Conservation (phyloP, 2,329 filamentous ascomycete genomes). For the Alternaria rosae region DNA sequence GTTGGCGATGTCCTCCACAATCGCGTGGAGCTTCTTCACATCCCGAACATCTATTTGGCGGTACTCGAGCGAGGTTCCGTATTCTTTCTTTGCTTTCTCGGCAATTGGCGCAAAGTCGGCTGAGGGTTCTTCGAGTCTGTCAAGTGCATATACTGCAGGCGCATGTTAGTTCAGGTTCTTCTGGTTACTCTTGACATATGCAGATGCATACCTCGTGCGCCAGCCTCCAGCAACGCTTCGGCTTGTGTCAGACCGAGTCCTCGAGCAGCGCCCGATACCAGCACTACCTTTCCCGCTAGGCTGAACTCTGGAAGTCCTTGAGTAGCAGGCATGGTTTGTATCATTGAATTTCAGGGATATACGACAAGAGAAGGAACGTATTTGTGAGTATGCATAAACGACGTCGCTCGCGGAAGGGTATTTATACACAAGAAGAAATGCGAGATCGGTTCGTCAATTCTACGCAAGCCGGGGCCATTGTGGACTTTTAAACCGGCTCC, state of each 20-base stretch:
- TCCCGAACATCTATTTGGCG: conserved; percentile 82
- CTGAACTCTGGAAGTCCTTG: conserved; percentile 73
- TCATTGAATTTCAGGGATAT: background rate
- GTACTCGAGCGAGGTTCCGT: conserved; percentile 75
- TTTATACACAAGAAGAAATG: conserved; percentile 6
- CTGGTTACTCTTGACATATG: background rate
- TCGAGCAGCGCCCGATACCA: conserved; percentile 74
- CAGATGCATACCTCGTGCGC: conserved; percentile 64
- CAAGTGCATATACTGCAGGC: conserved; percentile 69
- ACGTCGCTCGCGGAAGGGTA: background rate
- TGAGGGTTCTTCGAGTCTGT: conserved; percentile 66
- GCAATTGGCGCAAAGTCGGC: conserved; percentile 71
- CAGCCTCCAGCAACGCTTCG: conserved; percentile 77
- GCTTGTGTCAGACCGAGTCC: conserved; percentile 78
- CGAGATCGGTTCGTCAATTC: background rate
- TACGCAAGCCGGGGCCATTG: conserved; percentile 9
- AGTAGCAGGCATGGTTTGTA: conserved; percentile 23
- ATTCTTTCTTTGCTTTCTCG: conserved; percentile 66
- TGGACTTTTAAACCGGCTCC: conserved; percentile 13
- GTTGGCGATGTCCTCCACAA: conserved; percentile 73
- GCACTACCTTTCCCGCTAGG: conserved; percentile 72
- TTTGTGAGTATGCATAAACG: background rate
- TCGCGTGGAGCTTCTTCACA: conserved; percentile 69
- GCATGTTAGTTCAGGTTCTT: background rate
- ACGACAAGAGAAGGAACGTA: background rate